Conservation (phyloP, 352 stramenopile genomes). For the Phytophthora brassicae region DNA sequence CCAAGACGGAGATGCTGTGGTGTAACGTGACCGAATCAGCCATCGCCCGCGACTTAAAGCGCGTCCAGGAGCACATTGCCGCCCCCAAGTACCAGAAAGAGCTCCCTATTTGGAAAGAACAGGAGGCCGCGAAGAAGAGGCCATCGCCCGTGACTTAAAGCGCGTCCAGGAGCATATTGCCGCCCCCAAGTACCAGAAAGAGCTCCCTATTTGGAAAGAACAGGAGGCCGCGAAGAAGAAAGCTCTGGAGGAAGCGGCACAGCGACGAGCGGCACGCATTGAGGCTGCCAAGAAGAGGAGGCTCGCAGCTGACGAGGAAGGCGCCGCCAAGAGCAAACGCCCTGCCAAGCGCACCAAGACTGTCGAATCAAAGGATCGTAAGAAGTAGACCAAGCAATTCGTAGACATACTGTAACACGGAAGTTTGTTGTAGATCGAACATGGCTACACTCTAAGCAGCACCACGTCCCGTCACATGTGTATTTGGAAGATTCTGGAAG, state of each 20-base stretch:
- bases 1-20: slow-evolving; percentile 55
- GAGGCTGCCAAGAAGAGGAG: slow-evolving; percentile 33
- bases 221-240: slow-evolving; percentile 48
- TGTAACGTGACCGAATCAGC: slow-evolving; percentile 66
- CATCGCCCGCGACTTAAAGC: slow-evolving; percentile 46
- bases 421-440: slow-evolving; percentile 15
- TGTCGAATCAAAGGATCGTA: slow-evolving; percentile 2
- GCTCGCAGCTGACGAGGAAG: slow-evolving; percentile 13
- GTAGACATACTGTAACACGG: no score
- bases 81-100: slow-evolving; percentile 59
- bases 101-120: slow-evolving; percentile 50
- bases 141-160: slow-evolving; percentile 46
- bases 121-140: no score
- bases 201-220: slow-evolving; percentile 53
- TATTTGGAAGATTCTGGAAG: not conserved
- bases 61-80: slow-evolving; percentile 57
- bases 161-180: slow-evolving; percentile 60
- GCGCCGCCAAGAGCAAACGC: slow-evolving; percentile 11
- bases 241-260: slow-evolving; percentile 30
- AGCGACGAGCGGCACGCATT: slow-evolving; percentile 28
- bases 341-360: slow-evolving; percentile 17
- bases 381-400: slow-evolving; percentile 25
- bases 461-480: slow-evolving; percentile 12
- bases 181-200: slow-evolving; percentile 53
- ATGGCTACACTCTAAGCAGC: no score